These are phyloP conservation scores for Stipa capillata DNA, from an alignment of 176 grass and related monocot genomes.

Conservation along the genomic window DNA sequence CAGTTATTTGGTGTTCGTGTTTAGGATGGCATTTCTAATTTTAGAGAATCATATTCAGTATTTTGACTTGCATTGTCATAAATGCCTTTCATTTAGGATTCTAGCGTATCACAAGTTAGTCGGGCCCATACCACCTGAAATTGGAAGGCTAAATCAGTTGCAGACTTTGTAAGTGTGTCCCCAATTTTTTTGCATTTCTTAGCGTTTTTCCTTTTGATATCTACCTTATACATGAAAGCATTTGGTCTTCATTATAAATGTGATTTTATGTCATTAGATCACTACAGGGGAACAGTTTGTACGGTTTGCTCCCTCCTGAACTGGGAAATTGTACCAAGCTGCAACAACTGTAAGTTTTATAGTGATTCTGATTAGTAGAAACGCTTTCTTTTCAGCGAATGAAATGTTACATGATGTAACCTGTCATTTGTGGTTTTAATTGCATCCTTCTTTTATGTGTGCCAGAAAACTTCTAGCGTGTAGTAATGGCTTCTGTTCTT, in stretches of 20 bases:
- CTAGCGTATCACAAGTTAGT: slow-evolving; percentile 78
- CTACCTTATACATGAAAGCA: background rate
- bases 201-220: background rate
- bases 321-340: slow-evolving; percentile 84
- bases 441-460: background rate
- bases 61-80: background rate
- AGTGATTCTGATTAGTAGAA: background rate
- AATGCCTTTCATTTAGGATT: slow-evolving; percentile 45
- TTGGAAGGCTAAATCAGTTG: slow-evolving; percentile 79
- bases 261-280: slow-evolving; percentile 43
- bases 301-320: slow-evolving; percentile 84
- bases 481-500: slow-evolving; percentile 16
- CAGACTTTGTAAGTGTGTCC: slow-evolving; percentile 63
- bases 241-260: slow-evolving; percentile 12
- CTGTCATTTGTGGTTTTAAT: background rate
- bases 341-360: slow-evolving; percentile 68
- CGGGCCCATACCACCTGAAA: slow-evolving; percentile 92
- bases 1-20: slow-evolving; percentile 4
- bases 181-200: background rate
- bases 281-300: slow-evolving; percentile 91
- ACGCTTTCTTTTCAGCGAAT: background rate
- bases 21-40: background rate
- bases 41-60: background rate
- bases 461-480: background rate
- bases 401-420: background rate